Evolutionary conservation across 1,284 basidiomycete genomes (phyloP), one percentile per base, ranked within the genome.

Genomic region (Stereum hirsutum): DNA sequence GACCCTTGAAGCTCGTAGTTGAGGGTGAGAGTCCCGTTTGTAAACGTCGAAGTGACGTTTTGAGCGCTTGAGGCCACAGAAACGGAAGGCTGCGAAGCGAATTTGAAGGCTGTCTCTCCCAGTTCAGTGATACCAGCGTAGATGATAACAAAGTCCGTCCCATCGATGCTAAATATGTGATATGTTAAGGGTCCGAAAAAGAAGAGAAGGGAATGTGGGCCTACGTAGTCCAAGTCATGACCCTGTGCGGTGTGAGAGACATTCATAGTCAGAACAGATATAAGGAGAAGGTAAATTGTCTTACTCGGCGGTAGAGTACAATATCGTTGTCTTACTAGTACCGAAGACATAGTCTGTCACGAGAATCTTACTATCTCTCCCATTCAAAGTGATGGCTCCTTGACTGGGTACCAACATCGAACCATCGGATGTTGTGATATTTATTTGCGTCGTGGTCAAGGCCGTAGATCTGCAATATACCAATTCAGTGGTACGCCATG

Each of bases 261-360:
- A 12, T 31, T 4, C 28, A 11, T 6, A 6, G 28, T 5, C 6
- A 31, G 6, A 6, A n/a, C n/a, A n/a, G n/a, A n/a, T n/a, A n/a
- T n/a, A n/a, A n/a, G n/a, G n/a, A n/a, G n/a, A n/a, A n/a, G n/a
- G n/a, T n/a, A n/a, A n/a, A n/a, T n/a, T n/a, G n/a, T 12, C 28
- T 31, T 15, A 31, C 28, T 31, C 28, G 28, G 28, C 28, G 15
- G 28, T 31, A 15, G 28, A 31, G 5, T 31, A 31, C 28, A 31
- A 15, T 11, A 73, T 58, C 6, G 48, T 61, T 2, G 61, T 62
- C 5, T 50, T 43, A 20, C 54, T 56, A 38, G 34, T 41, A 5
- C 72, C 71, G 46, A 74, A 72, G 4, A 61, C 54, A 51, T 71
- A 73, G 53, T 75, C 69, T 0, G 67, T 71, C 12, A 71, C 66